Base-by-base conservation (phyloP, 1,284 basidiomycete genomes). In the Ceratobasidium sp. region DNA sequence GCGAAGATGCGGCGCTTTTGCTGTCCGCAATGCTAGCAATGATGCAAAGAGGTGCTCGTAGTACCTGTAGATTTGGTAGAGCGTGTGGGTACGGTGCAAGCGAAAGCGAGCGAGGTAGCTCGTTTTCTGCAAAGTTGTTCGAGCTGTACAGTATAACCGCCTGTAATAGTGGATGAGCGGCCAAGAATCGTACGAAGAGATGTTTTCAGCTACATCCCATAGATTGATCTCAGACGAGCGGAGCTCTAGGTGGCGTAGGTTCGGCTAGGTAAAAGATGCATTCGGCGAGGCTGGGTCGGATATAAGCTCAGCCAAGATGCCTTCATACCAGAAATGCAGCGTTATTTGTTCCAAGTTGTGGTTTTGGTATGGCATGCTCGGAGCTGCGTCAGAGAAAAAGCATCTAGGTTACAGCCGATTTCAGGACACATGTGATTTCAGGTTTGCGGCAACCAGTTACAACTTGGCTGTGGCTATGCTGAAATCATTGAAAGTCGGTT, bases 201-300 rank as follows among this genome's bases (percentile, higher is more conserved):
- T 63, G 23, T 35, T 38, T 46, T 30, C 46, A n/a, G 30, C 41
- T n/a, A 35, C 35, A 16, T 50, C 46, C 61, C 61, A 63, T 30
- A 63, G 49, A 11, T 18, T 38, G 13, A 5, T 30, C 35, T 63
- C 46, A 13, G 28, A 13, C 21, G 11, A 1, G 5, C 18, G 4
- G 14, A 63, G 23, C 32, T 52, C 49, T 26, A 66, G 38, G 18
- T 54, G 11, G 1, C 32, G n/a, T 9, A 66, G 49, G 41, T 66
- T 66, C 30, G 49, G 63, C 63, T 32, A 66, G 35, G 50, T 38
- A 28, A 54, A 66, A 9, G 30, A 47, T 5, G 59, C 35, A 11
- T 38, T n/a, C 13, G 23, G 28, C 6, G 23, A n/a, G 43, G 28
- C 14, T 6, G 43, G 47, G 11, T 47, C 30, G 14, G 9, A n/a